Conservation (phyloP, 257 asterid genomes). For the Nyctanthes arbortristis region DNA sequence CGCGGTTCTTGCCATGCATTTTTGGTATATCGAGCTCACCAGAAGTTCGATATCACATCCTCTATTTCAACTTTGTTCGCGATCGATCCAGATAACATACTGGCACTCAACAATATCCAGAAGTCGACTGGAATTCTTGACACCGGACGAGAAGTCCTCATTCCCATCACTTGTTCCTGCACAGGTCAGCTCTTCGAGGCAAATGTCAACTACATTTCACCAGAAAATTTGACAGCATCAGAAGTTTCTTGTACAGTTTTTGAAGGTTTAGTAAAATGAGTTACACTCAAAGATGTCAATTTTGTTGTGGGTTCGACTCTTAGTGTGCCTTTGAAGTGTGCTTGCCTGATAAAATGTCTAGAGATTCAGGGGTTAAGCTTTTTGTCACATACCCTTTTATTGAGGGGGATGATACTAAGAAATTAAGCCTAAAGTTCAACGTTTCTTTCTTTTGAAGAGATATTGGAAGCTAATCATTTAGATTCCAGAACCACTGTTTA, state of each 20-base stretch:
- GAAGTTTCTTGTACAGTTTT: conserved; percentile 51
- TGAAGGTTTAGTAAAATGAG: conserved; percentile 58
- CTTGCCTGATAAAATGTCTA: conserved; percentile 49
- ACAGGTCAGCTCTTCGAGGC: conserved; percentile 36
- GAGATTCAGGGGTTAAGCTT: conserved; percentile 30
- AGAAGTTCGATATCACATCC: conserved; percentile 33
- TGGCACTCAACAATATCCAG: conserved; percentile 39
- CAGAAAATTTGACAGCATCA: conserved; percentile 17
- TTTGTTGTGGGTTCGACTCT: conserved; percentile 36
- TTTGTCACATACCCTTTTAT: conserved; percentile 63
- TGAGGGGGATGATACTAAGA: conserved; percentile 35
- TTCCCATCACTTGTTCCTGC: conserved; percentile 60
- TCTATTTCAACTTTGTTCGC: conserved; percentile 47
- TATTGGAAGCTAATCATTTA: conserved; percentile 48
- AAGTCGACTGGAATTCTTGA: conserved; percentile 34
- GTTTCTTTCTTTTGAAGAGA: conserved; percentile 49
- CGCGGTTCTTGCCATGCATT: conserved; percentile 44
- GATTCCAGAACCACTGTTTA: conserved; percentile 48
- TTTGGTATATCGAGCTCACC: conserved; percentile 49
- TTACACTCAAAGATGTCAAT: conserved; percentile 31
- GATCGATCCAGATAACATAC: conserved; percentile 27
- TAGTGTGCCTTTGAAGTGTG: conserved; percentile 60
- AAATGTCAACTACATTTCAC: conserved; percentile 29
- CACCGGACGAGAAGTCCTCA: conserved; percentile 49
- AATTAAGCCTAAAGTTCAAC: conserved; percentile 43